Evolutionary conservation across 148 eudicot species (phyloP).

Genomic region (Vaccinium corymbosum): DNA sequence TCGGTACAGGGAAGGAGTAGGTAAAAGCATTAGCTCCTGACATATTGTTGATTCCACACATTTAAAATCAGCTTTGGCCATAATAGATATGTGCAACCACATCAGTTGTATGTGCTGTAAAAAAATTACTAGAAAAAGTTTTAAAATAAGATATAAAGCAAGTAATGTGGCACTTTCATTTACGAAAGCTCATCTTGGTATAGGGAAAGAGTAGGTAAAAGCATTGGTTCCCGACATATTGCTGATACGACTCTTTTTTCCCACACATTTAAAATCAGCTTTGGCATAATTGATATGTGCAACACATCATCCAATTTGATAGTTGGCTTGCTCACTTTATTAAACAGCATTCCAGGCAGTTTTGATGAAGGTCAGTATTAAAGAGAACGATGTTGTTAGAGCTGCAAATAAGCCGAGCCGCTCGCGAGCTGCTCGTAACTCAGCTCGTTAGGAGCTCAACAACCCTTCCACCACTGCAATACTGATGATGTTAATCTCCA

Average conservation of each 20-base stretch:
- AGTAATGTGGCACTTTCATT: background rate
- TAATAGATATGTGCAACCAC: background rate
- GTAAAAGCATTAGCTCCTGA: background rate
- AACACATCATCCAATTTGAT: background rate
- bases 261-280: background rate
- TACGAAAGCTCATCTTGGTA: background rate
- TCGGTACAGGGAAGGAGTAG: background rate
- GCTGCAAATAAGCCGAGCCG: too few species aligned
- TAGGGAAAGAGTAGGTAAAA: background rate
- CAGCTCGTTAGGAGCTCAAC: too few species aligned
- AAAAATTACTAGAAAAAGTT: background rate
- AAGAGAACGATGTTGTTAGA: background rate
- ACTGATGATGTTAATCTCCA: too few species aligned
- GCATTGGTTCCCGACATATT: background rate
- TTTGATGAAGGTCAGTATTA: background rate
- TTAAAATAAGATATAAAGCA: background rate
- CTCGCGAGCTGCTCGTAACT: too few species aligned
- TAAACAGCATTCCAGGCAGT: background rate
- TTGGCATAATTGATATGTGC: background rate
- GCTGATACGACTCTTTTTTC: background rate
- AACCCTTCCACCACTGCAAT: too few species aligned
- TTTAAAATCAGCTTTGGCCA: background rate
- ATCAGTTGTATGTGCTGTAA: background rate
- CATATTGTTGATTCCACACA: background rate
- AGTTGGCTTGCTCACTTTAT: background rate